phyloP scores from a whole-genome alignment of 257 asterid genomes.

The Primulina tabacum region DNA sequence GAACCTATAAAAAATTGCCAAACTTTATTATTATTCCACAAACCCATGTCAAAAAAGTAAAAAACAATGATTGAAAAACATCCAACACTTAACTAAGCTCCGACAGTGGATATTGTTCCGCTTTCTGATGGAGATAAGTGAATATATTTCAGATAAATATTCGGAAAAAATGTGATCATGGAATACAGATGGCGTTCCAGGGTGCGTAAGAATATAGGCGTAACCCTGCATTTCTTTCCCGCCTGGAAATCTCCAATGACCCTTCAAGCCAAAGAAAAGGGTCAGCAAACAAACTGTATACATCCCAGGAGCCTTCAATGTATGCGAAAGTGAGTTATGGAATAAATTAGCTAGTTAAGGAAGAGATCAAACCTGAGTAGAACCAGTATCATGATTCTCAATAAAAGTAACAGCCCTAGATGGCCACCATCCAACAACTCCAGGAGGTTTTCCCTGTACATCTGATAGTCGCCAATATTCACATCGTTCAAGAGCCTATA shows the following conservation, averaged over 20 bases:
- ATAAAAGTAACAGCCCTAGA: constrained; percentile 97
- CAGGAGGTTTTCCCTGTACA: constrained; percentile 85
- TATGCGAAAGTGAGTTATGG: constrained; percentile 6
- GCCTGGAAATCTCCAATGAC: constrained; percentile 99
- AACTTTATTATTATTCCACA: not conserved
- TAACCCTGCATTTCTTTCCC: constrained; percentile 99
- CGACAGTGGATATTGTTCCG: constrained; percentile 81
- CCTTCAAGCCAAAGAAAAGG: constrained; percentile 47
- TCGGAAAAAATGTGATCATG: constrained; percentile 81
- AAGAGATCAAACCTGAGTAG: constrained; percentile 70
- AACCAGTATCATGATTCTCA: constrained; percentile 99
- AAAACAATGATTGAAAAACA: not conserved
- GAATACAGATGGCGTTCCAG: constrained; percentile 92
- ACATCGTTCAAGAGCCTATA: constrained; percentile 74
- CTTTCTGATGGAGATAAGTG: constrained; percentile 65
- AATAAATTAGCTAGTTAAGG: not conserved
- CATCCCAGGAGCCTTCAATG: not conserved
- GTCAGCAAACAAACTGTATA: constrained; percentile 3
- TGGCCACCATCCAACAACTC: constrained; percentile 99
- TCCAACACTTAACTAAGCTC: constrained; percentile 61
- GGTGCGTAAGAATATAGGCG: constrained; percentile 87
- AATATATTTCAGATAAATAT: constrained; percentile 44
- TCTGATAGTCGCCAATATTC: constrained; percentile 98
- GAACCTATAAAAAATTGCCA: constrained; percentile 35
- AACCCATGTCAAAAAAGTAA: not conserved